phyloP scores from a whole-genome alignment of 805 yeast genomes.

The Cyberlindnera euphorbiiphila region DNA sequence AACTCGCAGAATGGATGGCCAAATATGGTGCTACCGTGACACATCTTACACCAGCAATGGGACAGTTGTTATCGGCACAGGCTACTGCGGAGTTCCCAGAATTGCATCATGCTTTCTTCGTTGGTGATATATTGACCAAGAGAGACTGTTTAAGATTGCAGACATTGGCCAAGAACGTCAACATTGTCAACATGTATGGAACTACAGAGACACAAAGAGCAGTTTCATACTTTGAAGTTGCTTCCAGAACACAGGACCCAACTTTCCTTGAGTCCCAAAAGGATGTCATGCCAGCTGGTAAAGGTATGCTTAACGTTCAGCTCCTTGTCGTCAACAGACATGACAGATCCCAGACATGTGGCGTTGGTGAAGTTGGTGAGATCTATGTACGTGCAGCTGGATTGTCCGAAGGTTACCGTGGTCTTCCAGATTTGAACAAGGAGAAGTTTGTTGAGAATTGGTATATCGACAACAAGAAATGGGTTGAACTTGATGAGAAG shows the following conservation, averaged over 20 bases:
- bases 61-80: conserved; percentile 93
- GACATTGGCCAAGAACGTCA: conserved; percentile 83
- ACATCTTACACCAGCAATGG: conserved; percentile 99
- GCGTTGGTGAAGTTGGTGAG: conserved; percentile 98
- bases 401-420: conserved; percentile 92
- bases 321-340: conserved; percentile 87
- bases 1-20: conserved; percentile 96
- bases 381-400: conserved; percentile 98
- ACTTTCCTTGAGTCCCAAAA: conserved; percentile 77
- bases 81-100: conserved; percentile 83
- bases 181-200: conserved; percentile 97
- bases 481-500: conserved; percentile 54
- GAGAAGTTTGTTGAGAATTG: conserved; percentile 89
- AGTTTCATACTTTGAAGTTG: conserved; percentile 89
- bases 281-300: conserved; percentile 98
- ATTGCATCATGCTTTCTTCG: conserved; percentile 95
- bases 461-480: conserved; percentile 69
- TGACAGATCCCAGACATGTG: conserved; percentile 87
- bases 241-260: conserved; percentile 65
- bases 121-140: conserved; percentile 95
- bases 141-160: conserved; percentile 94
- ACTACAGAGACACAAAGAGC: conserved; percentile 99
- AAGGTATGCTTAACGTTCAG: conserved; percentile 95
- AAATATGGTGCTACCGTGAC: conserved; percentile 90
- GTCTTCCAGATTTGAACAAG: conserved; percentile 81